Conservation (phyloP, 441 rosid genomes). For the Manihot esculenta region DNA sequence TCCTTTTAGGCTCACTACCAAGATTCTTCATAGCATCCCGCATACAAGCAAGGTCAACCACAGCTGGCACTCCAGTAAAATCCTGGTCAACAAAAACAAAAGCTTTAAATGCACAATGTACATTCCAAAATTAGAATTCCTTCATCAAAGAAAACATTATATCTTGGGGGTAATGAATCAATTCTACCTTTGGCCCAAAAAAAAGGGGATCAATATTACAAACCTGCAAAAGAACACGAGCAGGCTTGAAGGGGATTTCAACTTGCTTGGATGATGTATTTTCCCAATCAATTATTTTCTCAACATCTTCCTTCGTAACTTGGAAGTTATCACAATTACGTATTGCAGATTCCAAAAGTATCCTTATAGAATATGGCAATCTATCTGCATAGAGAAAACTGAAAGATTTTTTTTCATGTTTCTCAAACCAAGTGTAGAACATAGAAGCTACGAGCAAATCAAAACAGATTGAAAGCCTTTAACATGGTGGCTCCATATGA, state of each 20-base stretch:
- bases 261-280: slow-evolving; percentile 83
- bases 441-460: too few relatives aligned
- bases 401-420: too few relatives aligned
- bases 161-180: background rate
- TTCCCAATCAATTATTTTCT: slow-evolving; percentile 96
- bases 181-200: too few relatives aligned
- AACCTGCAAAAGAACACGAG: slow-evolving; percentile 96
- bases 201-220: background rate
- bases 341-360: slow-evolving; percentile 92
- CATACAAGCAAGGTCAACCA: slow-evolving; percentile 97
- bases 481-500: background rate
- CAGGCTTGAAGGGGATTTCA: slow-evolving; percentile 97
- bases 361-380: slow-evolving; percentile 86
- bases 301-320: slow-evolving; percentile 89
- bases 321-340: slow-evolving; percentile 97
- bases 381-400: slow-evolving; percentile 45
- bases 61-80: slow-evolving; percentile 98
- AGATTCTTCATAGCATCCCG: slow-evolving; percentile 98
- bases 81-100: slow-evolving; percentile 52
- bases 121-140: background rate
- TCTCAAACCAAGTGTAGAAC: background rate
- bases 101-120: slow-evolving; percentile 2
- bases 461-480: background rate
- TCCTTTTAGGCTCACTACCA: slow-evolving; percentile 86
- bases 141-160: background rate